Evolutionary conservation across 192 early-diverging fungal genomes (phyloP).

Genomic region (Coemansia sp.): DNA sequence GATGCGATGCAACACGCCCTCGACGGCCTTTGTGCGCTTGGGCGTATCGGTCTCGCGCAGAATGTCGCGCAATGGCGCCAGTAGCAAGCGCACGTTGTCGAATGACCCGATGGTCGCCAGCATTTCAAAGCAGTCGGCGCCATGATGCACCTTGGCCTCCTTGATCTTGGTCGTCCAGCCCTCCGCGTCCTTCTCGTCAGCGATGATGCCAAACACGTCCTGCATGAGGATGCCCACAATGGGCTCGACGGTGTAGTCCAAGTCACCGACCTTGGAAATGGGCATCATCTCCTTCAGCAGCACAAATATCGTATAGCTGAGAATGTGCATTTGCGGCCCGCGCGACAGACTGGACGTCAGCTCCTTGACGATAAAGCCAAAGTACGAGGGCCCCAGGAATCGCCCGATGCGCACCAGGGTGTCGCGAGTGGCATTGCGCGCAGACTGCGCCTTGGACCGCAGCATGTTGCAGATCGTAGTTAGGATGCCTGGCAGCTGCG

Average conservation of each 20-base stretch:
- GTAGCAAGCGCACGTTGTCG: constrained; percentile 66
- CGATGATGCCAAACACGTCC: constrained; percentile 93
- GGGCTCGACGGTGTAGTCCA: constrained; percentile 79
- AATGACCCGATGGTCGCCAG: constrained; percentile 73
- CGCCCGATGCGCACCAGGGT: constrained; percentile 86
- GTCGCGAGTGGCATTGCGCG: constrained; percentile 83
- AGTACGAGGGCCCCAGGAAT: constrained; percentile 81
- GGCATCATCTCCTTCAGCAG: constrained; percentile 73
- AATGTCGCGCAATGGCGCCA: constrained; percentile 87
- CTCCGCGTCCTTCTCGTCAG: constrained; percentile 86
- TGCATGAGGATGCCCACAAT: constrained; percentile 76
- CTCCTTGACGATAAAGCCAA: constrained; percentile 90
- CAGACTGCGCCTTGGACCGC: constrained; percentile 74
- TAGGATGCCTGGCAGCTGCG: constrained; percentile 86
- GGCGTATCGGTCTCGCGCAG: constrained; percentile 82
- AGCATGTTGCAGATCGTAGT: constrained; percentile 89
- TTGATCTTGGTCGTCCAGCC: constrained; percentile 89
- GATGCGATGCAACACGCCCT: constrained; percentile 77
- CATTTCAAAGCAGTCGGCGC: constrained; percentile 87
- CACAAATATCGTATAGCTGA: constrained; percentile 91
- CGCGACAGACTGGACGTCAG: constrained; percentile 73
- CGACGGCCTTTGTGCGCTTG: constrained; percentile 76
- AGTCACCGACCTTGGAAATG: constrained; percentile 62
- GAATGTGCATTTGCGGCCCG: constrained; percentile 92
- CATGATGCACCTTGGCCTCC: constrained; percentile 86